These are phyloP conservation scores for Kodamaea kakaduensis DNA, from an alignment of 805 yeast genomes.

Conservation along the genomic window DNA sequence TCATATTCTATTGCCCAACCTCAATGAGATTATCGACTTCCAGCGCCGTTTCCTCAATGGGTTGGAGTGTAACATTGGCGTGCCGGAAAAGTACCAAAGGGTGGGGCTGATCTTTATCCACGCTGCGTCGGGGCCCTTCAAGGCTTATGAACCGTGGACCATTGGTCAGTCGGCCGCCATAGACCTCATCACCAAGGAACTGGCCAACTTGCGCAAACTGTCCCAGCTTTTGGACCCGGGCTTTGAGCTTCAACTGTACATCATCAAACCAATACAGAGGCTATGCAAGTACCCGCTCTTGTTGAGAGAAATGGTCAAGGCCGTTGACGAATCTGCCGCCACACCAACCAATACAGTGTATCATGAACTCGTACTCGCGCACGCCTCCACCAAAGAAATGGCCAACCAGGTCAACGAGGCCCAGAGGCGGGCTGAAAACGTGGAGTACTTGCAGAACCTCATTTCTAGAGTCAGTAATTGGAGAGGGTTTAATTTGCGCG, in stretches of 20 bases:
- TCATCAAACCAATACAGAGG: conserved; percentile 93
- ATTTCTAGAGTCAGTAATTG: conserved; percentile 79
- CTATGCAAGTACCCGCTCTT: conserved; percentile 92
- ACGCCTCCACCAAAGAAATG: conserved; percentile 72
- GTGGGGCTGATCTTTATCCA: conserved; percentile 86
- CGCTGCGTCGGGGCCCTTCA: conserved; percentile 75
- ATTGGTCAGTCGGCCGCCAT: conserved; percentile 84
- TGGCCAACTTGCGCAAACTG: conserved; percentile 50
- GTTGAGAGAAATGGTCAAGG: conserved; percentile 67
- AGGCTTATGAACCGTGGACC: conserved; percentile 91
- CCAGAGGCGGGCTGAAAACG: conserved; percentile 86
- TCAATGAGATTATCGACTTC: conserved; percentile 80
- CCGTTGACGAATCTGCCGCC: conserved; percentile 40
- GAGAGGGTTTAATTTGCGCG: conserved; percentile 79
- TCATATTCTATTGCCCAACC: conserved; percentile 79
- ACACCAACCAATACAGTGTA: conserved; percentile 30
- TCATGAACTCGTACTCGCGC: conserved; percentile 68
- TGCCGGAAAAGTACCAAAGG: conserved; percentile 72
- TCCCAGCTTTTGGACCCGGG: conserved; percentile 71
- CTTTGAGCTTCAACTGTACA: conserved; percentile 82
- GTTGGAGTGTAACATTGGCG: conserved; percentile 77
- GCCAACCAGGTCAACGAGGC: conserved; percentile 90
- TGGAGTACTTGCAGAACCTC: conserved; percentile 62
- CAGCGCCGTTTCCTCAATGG: conserved; percentile 88
- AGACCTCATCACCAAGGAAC: conserved; percentile 68